Base-by-base conservation (phyloP, 495 filamentous ascomycete genomes). In the Niebla homalea region DNA sequence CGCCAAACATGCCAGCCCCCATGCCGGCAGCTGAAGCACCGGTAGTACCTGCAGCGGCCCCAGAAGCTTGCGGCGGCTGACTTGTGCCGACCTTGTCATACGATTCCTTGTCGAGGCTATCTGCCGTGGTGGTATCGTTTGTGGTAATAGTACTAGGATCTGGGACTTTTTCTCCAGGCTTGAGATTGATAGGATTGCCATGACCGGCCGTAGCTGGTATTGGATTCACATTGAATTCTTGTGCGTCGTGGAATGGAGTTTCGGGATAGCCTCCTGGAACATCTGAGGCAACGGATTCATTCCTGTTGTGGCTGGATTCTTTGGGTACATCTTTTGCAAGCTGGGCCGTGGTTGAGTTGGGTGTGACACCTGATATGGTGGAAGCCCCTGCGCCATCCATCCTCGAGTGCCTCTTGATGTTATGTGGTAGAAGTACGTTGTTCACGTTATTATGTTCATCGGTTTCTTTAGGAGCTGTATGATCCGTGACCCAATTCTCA, bases 391-490 rank as follows among this genome's bases (percentile, higher is more conserved):
- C 50, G 6, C 60, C 50, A 18, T 56, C 48, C 22, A 61, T 50
- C 44, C 65, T 57, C 51, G 74, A 63, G 51, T 59, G 51, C 51
- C 63, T 64, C 36, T 70, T 65, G 49, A 94, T 83, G 55, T 85
- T 74, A 50, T 87, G 76, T 15, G 84, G 79, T 12, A 77, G 72
- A 26, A 98, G 73, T 46, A 96, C 73, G 78, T 95, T 96, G 72
- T 96, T 96, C 49, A 85, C 70, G 73, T 88, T 92, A 53, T 81
- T 78, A 45, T 75, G 66, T 41, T 72, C 73, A 72, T 94, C 92
- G 52, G 71, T 74, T 67, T 94, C 87, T 65, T 84, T 77, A 23
- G 85, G 85, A 20, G 78, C 81, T 45, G 78, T 75, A 57, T 78
- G 79, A 62, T 95, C 85, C 54, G 80, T 85, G 20, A 75, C 79